Conservation (phyloP, 768 basidiomycete genomes). For the Trametes cinnabarina region DNA sequence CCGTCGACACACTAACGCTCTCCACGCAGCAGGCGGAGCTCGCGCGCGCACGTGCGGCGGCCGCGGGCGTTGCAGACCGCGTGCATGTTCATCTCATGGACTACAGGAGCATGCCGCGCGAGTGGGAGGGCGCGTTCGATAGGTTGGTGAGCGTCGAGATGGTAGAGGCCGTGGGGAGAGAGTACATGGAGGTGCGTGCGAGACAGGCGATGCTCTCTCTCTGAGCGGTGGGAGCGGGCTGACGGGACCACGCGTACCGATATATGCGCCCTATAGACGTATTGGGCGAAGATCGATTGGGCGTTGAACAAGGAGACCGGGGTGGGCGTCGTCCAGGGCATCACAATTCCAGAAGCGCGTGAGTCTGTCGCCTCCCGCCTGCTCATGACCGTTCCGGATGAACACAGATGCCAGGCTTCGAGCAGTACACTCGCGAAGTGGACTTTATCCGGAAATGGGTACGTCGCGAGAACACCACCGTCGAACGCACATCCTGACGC, state of each 20-base stretch:
- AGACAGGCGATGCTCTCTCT: too few relatives aligned
- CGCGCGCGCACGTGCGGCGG: constrained; percentile 52
- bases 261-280: constrained; percentile 38
- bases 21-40: constrained; percentile 62
- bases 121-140: constrained; percentile 67
- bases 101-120: constrained; percentile 60
- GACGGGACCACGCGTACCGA: too few relatives aligned
- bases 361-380: constrained; percentile 26
- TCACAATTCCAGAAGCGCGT: constrained; percentile 74
- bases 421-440: constrained; percentile 53
- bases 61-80: constrained; percentile 47
- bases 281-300: constrained; percentile 66
- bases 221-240: too few relatives aligned
- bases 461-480: constrained; percentile 23
- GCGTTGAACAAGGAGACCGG: constrained; percentile 57
- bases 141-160: constrained; percentile 74
- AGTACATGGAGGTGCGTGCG: constrained; percentile 55
- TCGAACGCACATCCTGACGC: background rate
- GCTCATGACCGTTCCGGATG: too few relatives aligned
- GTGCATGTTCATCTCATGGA: constrained; percentile 75
- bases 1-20: constrained; percentile 70
- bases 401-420: constrained; percentile 41
- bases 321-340: constrained; percentile 70
- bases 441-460: constrained; percentile 84
- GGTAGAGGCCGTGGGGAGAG: constrained; percentile 71